Percentiles rank a stretch among this genome's conserved stretches.
Conservation (phyloP, 768 basidiomycete genomes). For the Russula compacta region DNA sequence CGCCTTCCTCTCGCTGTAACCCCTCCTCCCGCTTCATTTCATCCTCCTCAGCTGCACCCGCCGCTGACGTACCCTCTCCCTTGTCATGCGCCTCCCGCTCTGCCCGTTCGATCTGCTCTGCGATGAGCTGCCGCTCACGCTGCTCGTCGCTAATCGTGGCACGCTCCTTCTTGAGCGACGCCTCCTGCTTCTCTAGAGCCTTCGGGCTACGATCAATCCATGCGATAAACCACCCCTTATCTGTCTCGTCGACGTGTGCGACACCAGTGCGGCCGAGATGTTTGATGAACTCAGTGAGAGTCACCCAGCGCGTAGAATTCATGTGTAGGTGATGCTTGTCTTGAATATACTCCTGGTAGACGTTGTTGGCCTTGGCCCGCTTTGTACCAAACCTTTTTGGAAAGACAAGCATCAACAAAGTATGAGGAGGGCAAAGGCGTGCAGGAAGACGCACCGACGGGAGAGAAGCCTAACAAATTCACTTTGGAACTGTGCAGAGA, state of each 20-base stretch:
- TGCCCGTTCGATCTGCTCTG: slow-evolving; percentile 92
- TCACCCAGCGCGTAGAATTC: slow-evolving; percentile 98
- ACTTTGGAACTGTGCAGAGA: slow-evolving; percentile 79
- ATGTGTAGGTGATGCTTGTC: slow-evolving; percentile 94
- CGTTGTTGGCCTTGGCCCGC: slow-evolving; percentile 87
- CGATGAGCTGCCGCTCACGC: slow-evolving; percentile 79
- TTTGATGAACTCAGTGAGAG: slow-evolving; percentile 91
- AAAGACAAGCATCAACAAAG: slow-evolving; percentile 5
- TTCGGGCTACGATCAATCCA: slow-evolving; percentile 98
- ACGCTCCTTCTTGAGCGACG: slow-evolving; percentile 85
- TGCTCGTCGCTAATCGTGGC: slow-evolving; percentile 90
- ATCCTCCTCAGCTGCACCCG: slow-evolving; percentile 25
- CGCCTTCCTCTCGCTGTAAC: slow-evolving; percentile 64
- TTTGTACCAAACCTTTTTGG: slow-evolving; percentile 76
- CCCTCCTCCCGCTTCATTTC: slow-evolving; percentile 44
- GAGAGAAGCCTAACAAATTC: slow-evolving; percentile 90
- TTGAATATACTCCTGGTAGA: slow-evolving; percentile 96
- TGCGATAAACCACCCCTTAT: slow-evolving; percentile 95
- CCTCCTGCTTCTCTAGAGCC: slow-evolving; percentile 87
- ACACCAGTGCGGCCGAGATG: slow-evolving; percentile 80
- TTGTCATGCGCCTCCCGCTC: slow-evolving; percentile 37
- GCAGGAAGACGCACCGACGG: slow-evolving; percentile 46
- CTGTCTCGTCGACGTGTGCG: slow-evolving; percentile 92
- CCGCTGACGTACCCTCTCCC: slow-evolving; percentile 24
- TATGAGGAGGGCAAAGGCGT: background rate